Evolutionary conservation across 306 rosid genomes (phyloP).

Genomic region (Astragalus membranaceus): DNA sequence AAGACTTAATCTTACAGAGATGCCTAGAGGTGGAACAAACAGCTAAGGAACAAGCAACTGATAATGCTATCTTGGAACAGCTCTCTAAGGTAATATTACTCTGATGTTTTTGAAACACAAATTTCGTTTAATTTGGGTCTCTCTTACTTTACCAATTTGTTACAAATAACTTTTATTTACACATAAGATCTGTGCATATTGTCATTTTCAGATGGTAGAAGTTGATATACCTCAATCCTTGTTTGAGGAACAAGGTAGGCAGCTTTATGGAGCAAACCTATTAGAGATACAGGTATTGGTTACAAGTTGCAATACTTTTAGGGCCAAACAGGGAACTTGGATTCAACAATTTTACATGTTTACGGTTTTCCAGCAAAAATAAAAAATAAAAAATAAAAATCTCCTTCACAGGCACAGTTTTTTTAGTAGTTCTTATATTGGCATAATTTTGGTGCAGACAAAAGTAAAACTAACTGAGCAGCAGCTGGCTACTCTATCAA

Average conservation of each 20-base stretch:
- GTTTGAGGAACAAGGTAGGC: constrained; percentile 95
- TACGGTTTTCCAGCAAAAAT: not conserved
- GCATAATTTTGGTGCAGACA: constrained; percentile 45
- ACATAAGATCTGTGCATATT: not conserved
- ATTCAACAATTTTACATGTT: not conserved
- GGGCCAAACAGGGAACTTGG: constrained; percentile 1
- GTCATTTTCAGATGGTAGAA: constrained; percentile 69
- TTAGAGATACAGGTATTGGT: constrained; percentile 73
- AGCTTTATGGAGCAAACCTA: constrained; percentile 85
- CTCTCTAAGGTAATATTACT: constrained; percentile 59
- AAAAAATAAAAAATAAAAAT: not conserved
- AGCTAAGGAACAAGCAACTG: constrained; percentile 92
- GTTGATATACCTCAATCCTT: constrained; percentile 79
- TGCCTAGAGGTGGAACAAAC: constrained; percentile 75
- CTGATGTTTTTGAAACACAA: not conserved
- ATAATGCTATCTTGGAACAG: constrained; percentile 75
- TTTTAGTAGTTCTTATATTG: not conserved
- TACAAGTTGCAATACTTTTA: not conserved
- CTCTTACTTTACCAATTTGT: not conserved
- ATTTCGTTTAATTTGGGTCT: not conserved
- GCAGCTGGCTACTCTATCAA: constrained; percentile 74
- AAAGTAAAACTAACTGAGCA: constrained; percentile 61
- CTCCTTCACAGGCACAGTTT: not conserved
- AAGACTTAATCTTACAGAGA: constrained; percentile 59
- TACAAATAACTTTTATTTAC: not conserved